Percentiles rank a stretch among this genome's conserved stretches.
These are phyloP conservation scores for Penicillium canescens DNA, from an alignment of 495 filamentous ascomycete species.

Conservation along the genomic window DNA sequence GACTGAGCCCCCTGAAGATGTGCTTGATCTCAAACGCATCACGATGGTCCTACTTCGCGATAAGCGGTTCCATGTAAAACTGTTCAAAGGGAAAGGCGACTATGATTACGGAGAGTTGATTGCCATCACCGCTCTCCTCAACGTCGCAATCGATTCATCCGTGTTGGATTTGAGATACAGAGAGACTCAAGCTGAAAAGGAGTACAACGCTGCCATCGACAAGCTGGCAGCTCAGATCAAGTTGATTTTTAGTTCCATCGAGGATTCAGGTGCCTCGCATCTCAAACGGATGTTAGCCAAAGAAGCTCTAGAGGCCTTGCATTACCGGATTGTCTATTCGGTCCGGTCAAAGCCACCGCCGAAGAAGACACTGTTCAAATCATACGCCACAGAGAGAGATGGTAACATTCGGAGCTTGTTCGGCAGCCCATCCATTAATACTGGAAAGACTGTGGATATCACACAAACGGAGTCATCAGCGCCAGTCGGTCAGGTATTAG, in stretches of 20 bases:
- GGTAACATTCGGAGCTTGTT: constrained; percentile 14
- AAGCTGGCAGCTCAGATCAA: constrained; percentile 61
- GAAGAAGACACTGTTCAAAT: constrained; percentile 57
- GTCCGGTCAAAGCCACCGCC: constrained; percentile 66
- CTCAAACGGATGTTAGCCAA: constrained; percentile 74
- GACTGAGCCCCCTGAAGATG: constrained; percentile 37
- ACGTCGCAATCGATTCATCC: constrained; percentile 72
- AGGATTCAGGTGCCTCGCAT: constrained; percentile 71
- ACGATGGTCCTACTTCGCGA: constrained; percentile 50
- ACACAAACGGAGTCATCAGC: background rate
- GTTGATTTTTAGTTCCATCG: constrained; percentile 66
- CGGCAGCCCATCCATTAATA: background rate
- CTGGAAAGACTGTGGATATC: background rate
- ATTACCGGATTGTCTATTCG: constrained; percentile 67
- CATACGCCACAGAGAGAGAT: constrained; percentile 22
- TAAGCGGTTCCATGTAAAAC: constrained; percentile 47
- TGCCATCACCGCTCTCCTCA: constrained; percentile 64
- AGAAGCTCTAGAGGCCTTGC: constrained; percentile 65
- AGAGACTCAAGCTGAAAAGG: constrained; percentile 37
- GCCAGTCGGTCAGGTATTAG: background rate
- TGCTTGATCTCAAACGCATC: constrained; percentile 54
- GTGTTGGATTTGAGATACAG: constrained; percentile 30
- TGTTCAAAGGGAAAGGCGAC: constrained; percentile 29
- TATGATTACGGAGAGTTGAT: constrained; percentile 70
- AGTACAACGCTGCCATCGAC: constrained; percentile 73